Evolutionary conservation across 441 rosid species (phyloP).

Genomic region (Lepidium campestre): DNA sequence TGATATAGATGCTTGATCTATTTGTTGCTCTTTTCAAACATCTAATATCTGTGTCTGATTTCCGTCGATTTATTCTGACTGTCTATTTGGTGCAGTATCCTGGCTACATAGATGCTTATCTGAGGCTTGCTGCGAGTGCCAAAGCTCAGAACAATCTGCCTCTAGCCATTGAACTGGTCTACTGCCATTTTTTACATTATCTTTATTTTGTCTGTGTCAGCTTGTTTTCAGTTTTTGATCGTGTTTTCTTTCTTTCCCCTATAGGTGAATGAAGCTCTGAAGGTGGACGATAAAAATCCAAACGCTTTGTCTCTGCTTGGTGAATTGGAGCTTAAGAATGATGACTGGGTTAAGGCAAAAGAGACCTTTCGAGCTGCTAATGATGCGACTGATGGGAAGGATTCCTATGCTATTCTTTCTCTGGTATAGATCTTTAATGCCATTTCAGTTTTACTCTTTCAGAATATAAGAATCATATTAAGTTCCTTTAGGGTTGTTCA

Average conservation of each 20-base stretch:
- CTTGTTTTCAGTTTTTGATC: constrained; percentile 8
- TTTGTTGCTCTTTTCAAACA: not conserved
- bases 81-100: constrained; percentile 63
- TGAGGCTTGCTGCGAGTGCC: constrained; percentile 95
- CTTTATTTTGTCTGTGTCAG: constrained; percentile 2
- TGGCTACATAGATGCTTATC: constrained; percentile 83
- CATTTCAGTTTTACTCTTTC: not conserved
- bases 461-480: not conserved
- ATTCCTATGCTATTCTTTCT: constrained; percentile 90
- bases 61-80: constrained; percentile 20
- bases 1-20: not conserved
- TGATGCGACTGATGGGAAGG: constrained; percentile 96
- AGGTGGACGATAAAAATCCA: constrained; percentile 83
- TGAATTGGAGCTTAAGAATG: constrained; percentile 97
- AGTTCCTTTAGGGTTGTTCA: constrained; percentile 1
- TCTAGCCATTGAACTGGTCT: constrained; percentile 94
- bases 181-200: constrained; percentile 10
- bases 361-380: constrained; percentile 96
- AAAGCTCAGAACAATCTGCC: constrained; percentile 88
- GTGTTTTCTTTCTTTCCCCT: constrained; percentile 2
- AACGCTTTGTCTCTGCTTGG: constrained; percentile 97
- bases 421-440: constrained; percentile 49
- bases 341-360: constrained; percentile 99
- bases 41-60: constrained; percentile 12
- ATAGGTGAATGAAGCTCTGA: constrained; percentile 90